These are phyloP conservation scores for Eremochloa ophiuroides DNA, from an alignment of 176 grass and related monocot species.

Conservation along the genomic window DNA sequence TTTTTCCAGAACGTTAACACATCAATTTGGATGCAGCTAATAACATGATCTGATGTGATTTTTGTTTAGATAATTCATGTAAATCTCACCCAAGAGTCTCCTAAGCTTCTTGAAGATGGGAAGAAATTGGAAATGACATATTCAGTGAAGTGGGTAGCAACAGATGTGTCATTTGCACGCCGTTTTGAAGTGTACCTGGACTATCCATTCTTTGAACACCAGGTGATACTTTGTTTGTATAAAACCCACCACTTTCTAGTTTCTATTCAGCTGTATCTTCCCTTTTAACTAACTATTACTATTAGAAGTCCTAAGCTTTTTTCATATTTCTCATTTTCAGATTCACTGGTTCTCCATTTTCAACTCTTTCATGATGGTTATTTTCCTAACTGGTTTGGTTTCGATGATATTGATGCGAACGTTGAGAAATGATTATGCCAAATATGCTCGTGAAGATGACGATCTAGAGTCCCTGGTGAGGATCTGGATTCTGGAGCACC, in stretches of 20 bases:
- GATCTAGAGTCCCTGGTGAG: slow-evolving; percentile 83
- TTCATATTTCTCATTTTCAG: slow-evolving; percentile 43
- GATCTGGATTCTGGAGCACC: slow-evolving; percentile 5
- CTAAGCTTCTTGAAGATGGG: slow-evolving; percentile 79
- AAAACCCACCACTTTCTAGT: neutral
- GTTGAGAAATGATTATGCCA: slow-evolving; percentile 96
- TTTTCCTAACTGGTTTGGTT: slow-evolving; percentile 94
- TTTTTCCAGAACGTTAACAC: neutral
- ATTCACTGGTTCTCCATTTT: slow-evolving; percentile 99
- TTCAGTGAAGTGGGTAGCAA: slow-evolving; percentile 81
- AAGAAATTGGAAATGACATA: slow-evolving; percentile 85
- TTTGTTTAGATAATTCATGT: slow-evolving; percentile 93
- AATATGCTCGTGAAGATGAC: slow-evolving; percentile 99
- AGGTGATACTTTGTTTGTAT: slow-evolving; percentile 47
- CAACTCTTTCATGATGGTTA: slow-evolving; percentile 99
- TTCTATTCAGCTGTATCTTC: slow-evolving; percentile 8
- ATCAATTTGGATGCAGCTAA: slow-evolving; percentile 7
- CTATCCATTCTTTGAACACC: slow-evolving; percentile 99
- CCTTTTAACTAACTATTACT: slow-evolving; percentile 27
- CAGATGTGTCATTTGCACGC: slow-evolving; percentile 77
- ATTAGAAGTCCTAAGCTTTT: slow-evolving; percentile 16
- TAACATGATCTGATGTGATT: slow-evolving; percentile 11
- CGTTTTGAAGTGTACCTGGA: slow-evolving; percentile 99
- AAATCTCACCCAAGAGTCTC: slow-evolving; percentile 92
- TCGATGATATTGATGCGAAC: slow-evolving; percentile 99